Base-by-base conservation (phyloP, 345 rosid species). In the Clarkia xantiana region DNA sequence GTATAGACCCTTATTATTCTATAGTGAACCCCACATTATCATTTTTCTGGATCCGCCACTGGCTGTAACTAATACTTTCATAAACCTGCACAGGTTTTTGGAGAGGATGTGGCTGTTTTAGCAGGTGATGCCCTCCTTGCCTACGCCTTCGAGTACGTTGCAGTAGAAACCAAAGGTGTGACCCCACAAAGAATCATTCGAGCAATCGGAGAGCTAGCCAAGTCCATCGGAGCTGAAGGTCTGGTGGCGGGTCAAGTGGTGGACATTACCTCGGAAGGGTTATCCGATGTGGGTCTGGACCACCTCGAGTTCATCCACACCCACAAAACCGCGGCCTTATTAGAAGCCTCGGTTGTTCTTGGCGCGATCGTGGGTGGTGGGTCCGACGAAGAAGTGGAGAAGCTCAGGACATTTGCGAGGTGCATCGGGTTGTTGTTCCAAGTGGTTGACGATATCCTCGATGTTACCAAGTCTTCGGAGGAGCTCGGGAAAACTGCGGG, bases 401-500 rank as follows among this genome's bases (percentile, higher is more conserved):
- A 49, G 59, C 40, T 91, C 60, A 74, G 96, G 73, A 67, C 61
- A 14, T 91, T 76, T 15, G 89, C 98, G 1, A 68, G 84, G 55
- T 65, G 70, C 53, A 72, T 81, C 14, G 96, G 98, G 15, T 19
- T 91, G 17, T 56, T 91, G 80, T 84, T 91, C 67, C 98, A 91
- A 51, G 95, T 91, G 7, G 94, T 91, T 56, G 98, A 91, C 65
- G 95, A 86, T 47, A 84, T 91, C n/a, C 81, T 91, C 46, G 98
- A 91, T 58, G 74, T 91, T 49, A 91, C 98, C 1, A 77, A 67
- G 60, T 84, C 98, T 0, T 84, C 95, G 0, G 38, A 76, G 40
- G 94, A 91, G 49, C 42, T 86, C 53, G 98, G 98, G 17, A 86
- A 91, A 70, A 86, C 98, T 3, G 98, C 95, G 0, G 96, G 98